These are phyloP conservation scores for Solanum okadae DNA, from an alignment of 257 asterid genomes.

Conservation along the genomic window DNA sequence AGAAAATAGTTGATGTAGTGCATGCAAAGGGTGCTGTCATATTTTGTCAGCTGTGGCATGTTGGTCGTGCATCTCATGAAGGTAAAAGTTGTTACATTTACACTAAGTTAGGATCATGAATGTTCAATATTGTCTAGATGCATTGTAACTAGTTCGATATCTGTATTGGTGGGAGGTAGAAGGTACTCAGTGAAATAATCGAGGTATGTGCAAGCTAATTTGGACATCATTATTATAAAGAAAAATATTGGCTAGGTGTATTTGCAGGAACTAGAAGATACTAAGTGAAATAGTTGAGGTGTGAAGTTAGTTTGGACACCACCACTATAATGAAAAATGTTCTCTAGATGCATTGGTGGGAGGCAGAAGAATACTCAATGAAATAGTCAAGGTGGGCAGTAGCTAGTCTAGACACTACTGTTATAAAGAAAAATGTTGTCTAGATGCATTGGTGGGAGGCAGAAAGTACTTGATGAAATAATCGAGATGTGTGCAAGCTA, in stretches of 20 bases:
- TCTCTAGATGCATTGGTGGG: background rate
- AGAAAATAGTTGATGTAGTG: slow-evolving; percentile 56
- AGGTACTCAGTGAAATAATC: background rate
- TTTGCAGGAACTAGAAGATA: background rate
- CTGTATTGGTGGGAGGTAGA: background rate
- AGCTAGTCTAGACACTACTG: background rate
- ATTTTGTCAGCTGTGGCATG: slow-evolving; percentile 97
- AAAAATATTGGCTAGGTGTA: background rate
- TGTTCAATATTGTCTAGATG: background rate
- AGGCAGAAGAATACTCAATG: background rate
- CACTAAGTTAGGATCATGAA: background rate
- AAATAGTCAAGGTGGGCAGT: background rate
- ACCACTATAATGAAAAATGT: background rate
- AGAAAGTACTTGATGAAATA: background rate
- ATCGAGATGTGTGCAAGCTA: background rate
- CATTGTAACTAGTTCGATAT: background rate
- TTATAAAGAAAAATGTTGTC: background rate
- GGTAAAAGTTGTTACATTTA: slow-evolving; percentile 20
- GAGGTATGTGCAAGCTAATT: background rate
- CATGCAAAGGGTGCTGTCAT: slow-evolving; percentile 77
- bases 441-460: background rate
- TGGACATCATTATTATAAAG: background rate
- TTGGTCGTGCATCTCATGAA: slow-evolving; percentile 90
- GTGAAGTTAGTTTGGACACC: background rate
- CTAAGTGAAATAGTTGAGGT: background rate